These are phyloP conservation scores for Aegle marmelos DNA, from an alignment of 345 rosid species.

Conservation along the genomic window DNA sequence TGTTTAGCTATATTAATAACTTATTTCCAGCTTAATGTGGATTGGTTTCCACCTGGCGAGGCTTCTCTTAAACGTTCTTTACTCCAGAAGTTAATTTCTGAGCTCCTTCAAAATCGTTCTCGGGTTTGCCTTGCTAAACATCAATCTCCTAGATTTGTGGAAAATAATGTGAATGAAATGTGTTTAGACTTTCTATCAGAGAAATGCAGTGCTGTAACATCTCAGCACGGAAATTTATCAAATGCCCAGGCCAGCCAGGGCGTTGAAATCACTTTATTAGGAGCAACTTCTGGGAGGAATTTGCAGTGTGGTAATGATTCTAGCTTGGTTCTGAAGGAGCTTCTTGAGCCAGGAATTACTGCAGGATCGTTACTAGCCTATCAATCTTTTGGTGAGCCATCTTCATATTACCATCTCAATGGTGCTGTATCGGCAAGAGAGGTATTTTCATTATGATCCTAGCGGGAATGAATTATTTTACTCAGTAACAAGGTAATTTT, in stretches of 20 bases:
- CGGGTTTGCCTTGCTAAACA: slow-evolving; percentile 27
- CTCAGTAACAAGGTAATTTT: neutral
- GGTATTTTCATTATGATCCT: slow-evolving; percentile 44
- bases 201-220: slow-evolving; percentile 37
- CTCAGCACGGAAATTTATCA: slow-evolving; percentile 43
- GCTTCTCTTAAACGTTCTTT: slow-evolving; percentile 74
- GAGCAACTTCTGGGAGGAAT: slow-evolving; percentile 58
- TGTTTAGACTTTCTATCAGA: slow-evolving; percentile 38
- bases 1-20: neutral
- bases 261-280: slow-evolving; percentile 68
- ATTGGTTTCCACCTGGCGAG: slow-evolving; percentile 87
- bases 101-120: slow-evolving; percentile 30
- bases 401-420: slow-evolving; percentile 55
- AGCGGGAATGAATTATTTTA: slow-evolving; percentile 1
- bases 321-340: slow-evolving; percentile 73
- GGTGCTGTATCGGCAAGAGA: slow-evolving; percentile 46
- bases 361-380: slow-evolving; percentile 65
- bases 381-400: slow-evolving; percentile 56
- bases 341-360: slow-evolving; percentile 65
- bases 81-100: slow-evolving; percentile 62
- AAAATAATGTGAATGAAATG: slow-evolving; percentile 31
- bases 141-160: slow-evolving; percentile 38
- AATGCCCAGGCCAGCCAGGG: slow-evolving; percentile 49
- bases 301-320: slow-evolving; percentile 58
- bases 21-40: slow-evolving; percentile 56